Evolutionary conservation across 179 eudicot species (phyloP), one percentile per base, ranked within the genome.

Genomic region (Beta macrorhiza): DNA sequence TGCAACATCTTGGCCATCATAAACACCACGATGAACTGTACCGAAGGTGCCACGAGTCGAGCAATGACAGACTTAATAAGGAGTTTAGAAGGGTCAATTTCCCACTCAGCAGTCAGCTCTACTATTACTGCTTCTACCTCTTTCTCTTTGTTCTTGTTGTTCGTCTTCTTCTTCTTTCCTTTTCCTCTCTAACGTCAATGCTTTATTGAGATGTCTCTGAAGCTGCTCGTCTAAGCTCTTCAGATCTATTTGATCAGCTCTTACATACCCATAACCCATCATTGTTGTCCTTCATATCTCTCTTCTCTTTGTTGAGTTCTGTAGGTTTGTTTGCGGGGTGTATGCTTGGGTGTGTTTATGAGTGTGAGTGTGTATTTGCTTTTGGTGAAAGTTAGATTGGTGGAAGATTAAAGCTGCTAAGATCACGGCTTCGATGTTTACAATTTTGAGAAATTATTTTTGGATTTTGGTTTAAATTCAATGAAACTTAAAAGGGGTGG

Each of bases 21-120:
- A 85, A 64, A 85, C 80, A 65, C 84, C 87, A 42, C 87, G 82
- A 64, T 85, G 87, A 78, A 85, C 87, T 20, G 87, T 82, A n/a
- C 87, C 87, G 59, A 84, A 84, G 17, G 82, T 85, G 19, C 87
- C 87, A 53, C 87, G 87, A 67, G 84, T 84, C 87, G 87, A 67
- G 84, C 87, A 85, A 85, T 85, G 55, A 85, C 87, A 68, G 87
- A 74, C 58, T 85, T 85, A 73, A 85, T 75, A 15, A 85, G 80
- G 7, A 85, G 82, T 57, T 82, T 82, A 74, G 84, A 78, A 68
- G 87, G 87, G 69, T 85, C 87, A 85, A 85, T 85, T 53, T 85
- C 87, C 87, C 87, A 85, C n/a, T 84, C 87, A 25, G 82, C 87
- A 85, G 16, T 84, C 87, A 25, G 82, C 82, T 58, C 84, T 37